phyloP scores from a whole-genome alignment of 768 basidiomycete genomes.

The Russula foetens region DNA sequence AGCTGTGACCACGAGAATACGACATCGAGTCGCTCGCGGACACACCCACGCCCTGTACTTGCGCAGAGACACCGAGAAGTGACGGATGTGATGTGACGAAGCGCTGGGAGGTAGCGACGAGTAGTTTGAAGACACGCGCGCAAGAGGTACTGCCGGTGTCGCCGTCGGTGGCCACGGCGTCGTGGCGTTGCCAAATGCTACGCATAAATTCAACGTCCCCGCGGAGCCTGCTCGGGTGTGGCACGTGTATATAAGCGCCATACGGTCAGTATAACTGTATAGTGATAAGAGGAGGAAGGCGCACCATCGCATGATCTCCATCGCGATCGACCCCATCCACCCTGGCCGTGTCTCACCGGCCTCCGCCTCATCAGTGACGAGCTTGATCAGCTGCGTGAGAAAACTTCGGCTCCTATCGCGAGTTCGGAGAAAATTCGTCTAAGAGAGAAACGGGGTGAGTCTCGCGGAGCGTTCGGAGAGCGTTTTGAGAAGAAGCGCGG shows the following conservation, averaged over 20 bases:
- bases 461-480: slow-evolving; percentile 75
- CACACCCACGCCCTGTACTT: slow-evolving; percentile 78
- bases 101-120: slow-evolving; percentile 79
- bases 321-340: slow-evolving; percentile 20
- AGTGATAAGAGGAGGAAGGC: background rate
- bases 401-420: slow-evolving; percentile 61
- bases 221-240: slow-evolving; percentile 4
- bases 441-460: slow-evolving; percentile 91
- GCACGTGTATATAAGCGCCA: too few species aligned
- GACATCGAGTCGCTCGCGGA: slow-evolving; percentile 30
- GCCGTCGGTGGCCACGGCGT: slow-evolving; percentile 30
- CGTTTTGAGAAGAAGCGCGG: slow-evolving; percentile 79
- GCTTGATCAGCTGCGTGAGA: slow-evolving; percentile 7
- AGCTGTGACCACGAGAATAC: slow-evolving; percentile 47
- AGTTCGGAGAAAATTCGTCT: slow-evolving; percentile 80
- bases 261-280: background rate
- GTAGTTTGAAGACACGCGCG: slow-evolving; percentile 64
- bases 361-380: slow-evolving; percentile 1
- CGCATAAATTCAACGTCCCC: slow-evolving; percentile 18
- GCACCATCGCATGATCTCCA: slow-evolving; percentile 18
- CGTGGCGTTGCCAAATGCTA: slow-evolving; percentile 16
- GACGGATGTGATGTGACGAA: slow-evolving; percentile 84
- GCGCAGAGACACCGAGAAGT: slow-evolving; percentile 66
- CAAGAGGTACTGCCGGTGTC: slow-evolving; percentile 51
- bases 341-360: slow-evolving; percentile 3